These are phyloP conservation scores for Xerocomellus chrysenteron DNA, from an alignment of 768 basidiomycete species.

Conservation along the genomic window DNA sequence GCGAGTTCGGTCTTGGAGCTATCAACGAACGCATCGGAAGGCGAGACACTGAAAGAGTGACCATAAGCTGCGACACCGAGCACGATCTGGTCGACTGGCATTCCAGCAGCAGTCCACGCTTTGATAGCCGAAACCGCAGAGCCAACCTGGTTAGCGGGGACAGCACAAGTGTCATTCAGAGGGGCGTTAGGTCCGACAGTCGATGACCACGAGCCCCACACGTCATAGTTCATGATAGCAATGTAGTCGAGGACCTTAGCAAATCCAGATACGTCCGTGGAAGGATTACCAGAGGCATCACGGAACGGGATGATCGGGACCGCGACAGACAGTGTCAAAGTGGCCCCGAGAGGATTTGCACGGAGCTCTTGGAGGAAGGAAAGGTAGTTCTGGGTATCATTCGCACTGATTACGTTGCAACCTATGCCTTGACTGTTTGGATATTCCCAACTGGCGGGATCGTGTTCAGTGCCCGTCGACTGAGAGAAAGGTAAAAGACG, in stretches of 20 bases:
- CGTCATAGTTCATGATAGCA: constrained; percentile 65
- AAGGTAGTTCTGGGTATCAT: constrained; percentile 78
- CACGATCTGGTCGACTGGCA: constrained; percentile 67
- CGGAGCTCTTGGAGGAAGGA: constrained; percentile 72
- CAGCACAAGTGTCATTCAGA: constrained; percentile 71
- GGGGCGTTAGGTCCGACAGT: constrained; percentile 80
- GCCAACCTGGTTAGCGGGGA: constrained; percentile 55
- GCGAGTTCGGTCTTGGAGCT: constrained; percentile 38
- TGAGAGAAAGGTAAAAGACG: background rate
- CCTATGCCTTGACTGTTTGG: constrained; percentile 65
- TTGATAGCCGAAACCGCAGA: constrained; percentile 73
- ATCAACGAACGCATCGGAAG: constrained; percentile 36
- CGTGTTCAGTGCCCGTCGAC: background rate
- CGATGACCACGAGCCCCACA: constrained; percentile 51
- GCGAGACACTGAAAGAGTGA: constrained; percentile 58
- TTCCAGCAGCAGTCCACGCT: constrained; percentile 74
- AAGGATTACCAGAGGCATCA: constrained; percentile 56
- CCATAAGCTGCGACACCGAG: constrained; percentile 84
- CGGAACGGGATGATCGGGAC: constrained; percentile 65
- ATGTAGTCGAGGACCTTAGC: constrained; percentile 68
- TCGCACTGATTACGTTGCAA: constrained; percentile 56
- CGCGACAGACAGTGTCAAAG: constrained; percentile 68
- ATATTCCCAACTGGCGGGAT: constrained; percentile 64
- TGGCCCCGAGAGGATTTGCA: constrained; percentile 44
- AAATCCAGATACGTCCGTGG: constrained; percentile 70